phyloP scores from a whole-genome alignment of 2,329 filamentous ascomycete species.

The Dothistroma septosporum region DNA sequence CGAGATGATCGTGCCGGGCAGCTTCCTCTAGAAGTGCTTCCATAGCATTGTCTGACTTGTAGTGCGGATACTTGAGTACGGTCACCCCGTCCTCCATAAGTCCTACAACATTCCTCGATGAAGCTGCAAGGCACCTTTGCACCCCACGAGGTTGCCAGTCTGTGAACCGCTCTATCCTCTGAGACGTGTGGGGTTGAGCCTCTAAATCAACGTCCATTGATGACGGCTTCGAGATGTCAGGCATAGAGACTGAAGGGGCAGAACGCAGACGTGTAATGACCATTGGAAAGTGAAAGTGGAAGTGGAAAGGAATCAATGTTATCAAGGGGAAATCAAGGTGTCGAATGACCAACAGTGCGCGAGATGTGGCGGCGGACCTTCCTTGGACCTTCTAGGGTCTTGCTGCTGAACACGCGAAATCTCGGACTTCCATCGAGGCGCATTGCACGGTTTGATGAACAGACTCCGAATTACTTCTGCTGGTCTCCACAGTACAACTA shows the following conservation, averaged over 20 bases:
- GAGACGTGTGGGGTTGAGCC: too few relatives aligned
- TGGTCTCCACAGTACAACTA: neutral
- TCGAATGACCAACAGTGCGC: too few relatives aligned
- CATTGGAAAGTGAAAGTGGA: too few relatives aligned
- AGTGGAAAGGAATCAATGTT: too few relatives aligned
- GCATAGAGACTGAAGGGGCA: too few relatives aligned
- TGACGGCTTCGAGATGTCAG: too few relatives aligned
- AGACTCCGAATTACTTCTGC: neutral
- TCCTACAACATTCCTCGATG: slow-evolving; percentile 3
- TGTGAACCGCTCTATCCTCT: too few relatives aligned
- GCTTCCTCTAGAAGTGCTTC: slow-evolving; percentile 3
- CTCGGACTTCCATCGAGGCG: neutral
- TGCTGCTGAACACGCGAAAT: neutral
- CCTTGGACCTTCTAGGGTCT: neutral
- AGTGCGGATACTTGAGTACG: slow-evolving; percentile 8
- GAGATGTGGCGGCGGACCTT: too few relatives aligned
- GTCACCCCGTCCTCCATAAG: slow-evolving; percentile 10
- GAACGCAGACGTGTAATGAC: too few relatives aligned
- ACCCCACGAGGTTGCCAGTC: slow-evolving; percentile 8
- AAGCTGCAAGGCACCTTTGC: slow-evolving; percentile 5
- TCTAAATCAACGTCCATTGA: too few relatives aligned
- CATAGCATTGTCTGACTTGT: slow-evolving; percentile 4
- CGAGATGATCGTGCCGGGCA: slow-evolving; percentile 6
- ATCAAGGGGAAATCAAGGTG: too few relatives aligned
- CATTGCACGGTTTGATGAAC: neutral